Conservation (phyloP, 345 rosid genomes). For the Salix viminalis region DNA sequence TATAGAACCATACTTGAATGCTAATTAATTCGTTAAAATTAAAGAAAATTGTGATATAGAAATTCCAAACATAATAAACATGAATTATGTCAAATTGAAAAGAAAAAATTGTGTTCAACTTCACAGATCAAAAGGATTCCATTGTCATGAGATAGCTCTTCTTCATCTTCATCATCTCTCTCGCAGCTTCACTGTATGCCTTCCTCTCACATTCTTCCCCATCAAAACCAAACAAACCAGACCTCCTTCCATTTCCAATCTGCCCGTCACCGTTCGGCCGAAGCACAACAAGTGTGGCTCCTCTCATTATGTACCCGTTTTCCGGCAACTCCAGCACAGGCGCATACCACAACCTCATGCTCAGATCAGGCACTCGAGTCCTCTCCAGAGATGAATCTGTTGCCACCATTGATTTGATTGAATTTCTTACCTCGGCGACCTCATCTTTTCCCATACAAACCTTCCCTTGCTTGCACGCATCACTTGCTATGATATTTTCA, state of each 20-base stretch:
- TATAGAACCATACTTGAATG: too few relatives aligned
- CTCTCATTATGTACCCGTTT: slow-evolving; percentile 34
- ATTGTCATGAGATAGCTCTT: slow-evolving; percentile 39
- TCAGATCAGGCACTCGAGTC: slow-evolving; percentile 34
- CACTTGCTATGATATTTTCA: slow-evolving; percentile 22
- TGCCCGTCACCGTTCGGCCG: slow-evolving; percentile 16
- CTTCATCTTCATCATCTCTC: slow-evolving; percentile 40
- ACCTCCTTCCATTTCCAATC: background rate
- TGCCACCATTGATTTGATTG: background rate
- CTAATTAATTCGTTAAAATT: too few relatives aligned
- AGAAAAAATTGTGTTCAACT: background rate
- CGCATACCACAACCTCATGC: slow-evolving; percentile 32
- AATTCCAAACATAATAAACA: too few relatives aligned
- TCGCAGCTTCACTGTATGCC: slow-evolving; percentile 37
- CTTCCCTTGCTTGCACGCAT: slow-evolving; percentile 33
- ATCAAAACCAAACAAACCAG: slow-evolving; percentile 9
- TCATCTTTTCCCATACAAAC: slow-evolving; percentile 23
- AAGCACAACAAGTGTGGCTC: slow-evolving; percentile 40
- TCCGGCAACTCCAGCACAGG: slow-evolving; percentile 38
- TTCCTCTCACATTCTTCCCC: slow-evolving; percentile 8
- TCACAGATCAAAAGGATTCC: slow-evolving; percentile 35
- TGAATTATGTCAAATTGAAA: too few relatives aligned
- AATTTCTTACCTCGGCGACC: slow-evolving; percentile 30
- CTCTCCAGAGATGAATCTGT: slow-evolving; percentile 18
- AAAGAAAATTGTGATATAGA: too few relatives aligned